Evolutionary conservation across 1,139 yeast species (phyloP), one percentile per base, ranked within the genome.

Genomic region (Blastobotrys ciferrii): DNA sequence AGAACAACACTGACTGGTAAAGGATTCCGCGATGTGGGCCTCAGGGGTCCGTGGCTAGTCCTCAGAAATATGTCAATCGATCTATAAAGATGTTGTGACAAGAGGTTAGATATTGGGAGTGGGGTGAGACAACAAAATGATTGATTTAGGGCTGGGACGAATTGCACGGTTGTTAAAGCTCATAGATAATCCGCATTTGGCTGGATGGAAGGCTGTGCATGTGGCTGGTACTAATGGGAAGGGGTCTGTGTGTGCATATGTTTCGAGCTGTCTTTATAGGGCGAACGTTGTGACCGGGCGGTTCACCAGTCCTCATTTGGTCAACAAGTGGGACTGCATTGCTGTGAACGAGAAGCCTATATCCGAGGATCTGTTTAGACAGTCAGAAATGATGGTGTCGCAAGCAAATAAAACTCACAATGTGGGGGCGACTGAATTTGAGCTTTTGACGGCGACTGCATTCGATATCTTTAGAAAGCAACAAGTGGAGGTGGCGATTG

Each of bases 171-270:
- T 88, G n/a, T 74, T 87, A n/a, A 57, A 64, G 3, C 68, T 71
- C 43, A 67, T 88, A 31, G 88, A 88, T 0, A 77, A 80, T 58
- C 96, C 96, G 0, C 95, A 87, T 42, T 62, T 65, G 14, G 33
- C 63, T 6, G 58, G 54, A 1, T 80, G 80, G 63, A 78, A 79
- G 54, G 80, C 89, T 1, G 70, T 91, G 4, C 97, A 91, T 63
- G 75, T 91, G 9, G 96, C 96, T 0, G 98, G 98, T 0, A 91
- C 97, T 3, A 91, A 91, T 62, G 98, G 98, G 0, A 91, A 91
- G 62, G 98, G 98, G 0, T 87, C 96, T 0, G 87, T 89, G 0
- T 80, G 94, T 51, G 82, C 96, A 0, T 88, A 87, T 62, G 56
- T 89, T 6, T 75, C 89, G 2, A 78, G 88, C 19, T 73, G 84